Evolutionary conservation across 202 grass and related monocot genomes (phyloP), one percentile per base, ranked within the genome.

Genomic region (Schoenoplectus triqueter): DNA sequence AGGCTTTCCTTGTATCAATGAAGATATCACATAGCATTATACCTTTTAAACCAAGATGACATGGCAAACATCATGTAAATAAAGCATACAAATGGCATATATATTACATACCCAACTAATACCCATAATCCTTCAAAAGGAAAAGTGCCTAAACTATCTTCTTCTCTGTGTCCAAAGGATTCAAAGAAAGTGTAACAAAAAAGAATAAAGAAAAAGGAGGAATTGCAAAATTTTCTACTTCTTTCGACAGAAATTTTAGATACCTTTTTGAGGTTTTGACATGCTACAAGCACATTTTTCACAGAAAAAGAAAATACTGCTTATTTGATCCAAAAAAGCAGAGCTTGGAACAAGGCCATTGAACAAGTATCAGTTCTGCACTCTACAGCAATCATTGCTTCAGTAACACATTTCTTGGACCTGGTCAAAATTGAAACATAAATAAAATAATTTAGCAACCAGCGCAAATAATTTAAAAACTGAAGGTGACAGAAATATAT

Each of bases 361-460:
- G 2, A 7, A 6, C 73, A 59, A 77, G 54, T 78, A 13, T 60
- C 13, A 44, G 54, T 78, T 17, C 54, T 10, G 6, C 54, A 77
- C 2, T 14, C 22, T 44, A 78, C 13, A 78, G 54, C 31, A 60
- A 61, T 78, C 74, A 78, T 78, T 61, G 52, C 74, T 59, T 78
- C 2, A 18, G 3, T 61, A 44, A 54, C 74, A 60, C 54, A 44
- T 40, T 78, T 61, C 54, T n/a, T 8, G 3, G 7, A 78, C 54
- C 74, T 78, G 54, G 2, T 78, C 13, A 78, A 51, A 61, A 78
- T 78, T n/a, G 52, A n/a, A 60, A 60, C 22, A 44, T 61, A 13
- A 19, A 50, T 75, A 10, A 74, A 13, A 31, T 1, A 47, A 51
- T 50, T 52, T 75, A 14, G 71, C 20, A 75, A 54, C 19, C 10